Conservation (phyloP, 306 rosid genomes). For the Albizia julibrissin region DNA sequence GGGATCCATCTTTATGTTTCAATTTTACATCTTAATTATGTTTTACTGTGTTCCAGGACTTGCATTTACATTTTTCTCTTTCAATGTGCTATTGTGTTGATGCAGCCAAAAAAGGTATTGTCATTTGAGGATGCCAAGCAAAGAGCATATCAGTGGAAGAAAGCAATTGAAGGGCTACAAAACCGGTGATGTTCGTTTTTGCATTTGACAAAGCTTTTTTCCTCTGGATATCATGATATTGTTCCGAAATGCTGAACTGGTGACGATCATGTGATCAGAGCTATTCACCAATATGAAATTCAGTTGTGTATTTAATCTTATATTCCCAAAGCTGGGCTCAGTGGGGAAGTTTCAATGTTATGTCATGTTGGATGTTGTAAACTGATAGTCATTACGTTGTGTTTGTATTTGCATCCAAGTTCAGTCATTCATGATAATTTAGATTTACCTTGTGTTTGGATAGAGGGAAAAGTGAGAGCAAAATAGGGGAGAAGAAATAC, state of each 20-base stretch:
- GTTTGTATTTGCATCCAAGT: neutral
- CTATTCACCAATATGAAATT: neutral
- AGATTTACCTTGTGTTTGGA: too few species aligned
- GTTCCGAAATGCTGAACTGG: neutral
- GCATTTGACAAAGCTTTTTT: slow-evolving; percentile 30
- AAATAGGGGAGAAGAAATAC: too few species aligned
- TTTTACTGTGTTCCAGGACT: neutral
- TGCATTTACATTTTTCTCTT: neutral
- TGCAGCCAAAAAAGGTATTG: slow-evolving; percentile 91
- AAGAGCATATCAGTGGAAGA: slow-evolving; percentile 95
- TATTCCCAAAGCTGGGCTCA: neutral
- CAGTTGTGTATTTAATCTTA: neutral
- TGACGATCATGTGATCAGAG: neutral
- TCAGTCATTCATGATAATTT: neutral
- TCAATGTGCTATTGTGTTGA: neutral
- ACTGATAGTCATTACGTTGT: neutral
- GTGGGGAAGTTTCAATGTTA: neutral
- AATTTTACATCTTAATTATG: neutral
- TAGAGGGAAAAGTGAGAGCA: too few species aligned
- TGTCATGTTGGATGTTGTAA: neutral
- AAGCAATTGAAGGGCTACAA: slow-evolving; percentile 96
- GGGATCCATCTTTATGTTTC: neutral
- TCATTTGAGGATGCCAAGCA: slow-evolving; percentile 90
- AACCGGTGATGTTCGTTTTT: slow-evolving; percentile 63
- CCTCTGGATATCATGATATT: neutral